Evolutionary conservation across 441 rosid genomes (phyloP), one percentile per base, ranked within the genome.

Genomic region (Viola pubescens): DNA sequence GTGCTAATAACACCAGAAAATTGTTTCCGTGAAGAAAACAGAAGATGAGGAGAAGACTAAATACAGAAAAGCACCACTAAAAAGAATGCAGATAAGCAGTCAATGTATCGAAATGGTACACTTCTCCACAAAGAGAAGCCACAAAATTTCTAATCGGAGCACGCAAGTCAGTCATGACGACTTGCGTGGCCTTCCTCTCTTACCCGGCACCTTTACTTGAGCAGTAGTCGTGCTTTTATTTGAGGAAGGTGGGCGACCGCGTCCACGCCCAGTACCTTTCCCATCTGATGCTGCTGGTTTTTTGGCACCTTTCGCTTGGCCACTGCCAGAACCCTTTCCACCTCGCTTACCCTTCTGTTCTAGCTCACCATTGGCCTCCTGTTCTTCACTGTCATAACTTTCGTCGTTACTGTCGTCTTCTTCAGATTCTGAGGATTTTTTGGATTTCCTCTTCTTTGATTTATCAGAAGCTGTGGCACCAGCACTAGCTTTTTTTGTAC

Each of bases 111-210:
- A 9, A n/a, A 49, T 44, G 42, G 52, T 55, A 61, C 52, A 67
- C 41, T 68, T 67, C 75, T 76, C 88, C 62, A 39, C 77, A 48
- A n/a, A 4, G 71, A 73, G 83, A 72, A 74, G 68, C 34, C 2
- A 57, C 73, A 78, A 73, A 73, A 78, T 71, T 79, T 75, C 74
- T 71, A 54, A 55, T 56, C 37, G 42, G 38, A 5, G 9, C 0
- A 37, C 12, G 54, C 42, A 37, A 39, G 49, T 76, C 56, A 85
- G 19, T 16, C 19, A 16, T 16, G 19, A 16, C 1, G 81, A 63
- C 83, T 82, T 87, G 5, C 88, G 80, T 7, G 94, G 87, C 66
- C 97, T 79, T 64, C 98, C 97, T 71, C 88, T 81, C 77, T 70
- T 87, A 7, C 89, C 85, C 12, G 74, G 41, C 50, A 16, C 19